phyloP scores from a whole-genome alignment of 192 early-diverging fungal species.

The Gryganskiella cystojenkinii region DNA sequence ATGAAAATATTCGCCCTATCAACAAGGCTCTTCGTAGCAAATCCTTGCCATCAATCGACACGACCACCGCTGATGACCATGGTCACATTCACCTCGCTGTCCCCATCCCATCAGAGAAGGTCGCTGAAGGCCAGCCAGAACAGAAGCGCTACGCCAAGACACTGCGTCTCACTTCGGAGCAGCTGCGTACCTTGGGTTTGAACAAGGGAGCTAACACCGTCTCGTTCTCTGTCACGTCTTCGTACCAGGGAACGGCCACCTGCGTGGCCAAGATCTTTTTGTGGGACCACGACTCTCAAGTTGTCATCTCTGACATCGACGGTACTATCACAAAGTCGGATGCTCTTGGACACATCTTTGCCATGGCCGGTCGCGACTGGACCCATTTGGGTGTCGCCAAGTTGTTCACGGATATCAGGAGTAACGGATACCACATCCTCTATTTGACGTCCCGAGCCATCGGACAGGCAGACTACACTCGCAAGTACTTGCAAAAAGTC shows the following conservation, averaged over 20 bases:
- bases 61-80: constrained; percentile 8
- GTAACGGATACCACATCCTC: constrained; percentile 95
- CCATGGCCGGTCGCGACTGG: constrained; percentile 98
- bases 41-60: constrained; percentile 34
- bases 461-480: constrained; percentile 91
- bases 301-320: constrained; percentile 98
- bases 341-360: constrained; percentile 94
- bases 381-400: constrained; percentile 97
- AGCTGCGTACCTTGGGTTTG: constrained; percentile 83
- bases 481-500: constrained; percentile 91
- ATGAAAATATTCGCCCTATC: constrained; percentile 14
- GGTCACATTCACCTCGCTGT: constrained; percentile 25
- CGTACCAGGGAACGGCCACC: constrained; percentile 79
- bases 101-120: constrained; percentile 29
- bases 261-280: constrained; percentile 91
- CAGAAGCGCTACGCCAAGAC: constrained; percentile 83
- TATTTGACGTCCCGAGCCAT: constrained; percentile 97
- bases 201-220: constrained; percentile 91
- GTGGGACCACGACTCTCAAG: constrained; percentile 82
- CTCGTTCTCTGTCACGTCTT: constrained; percentile 85
- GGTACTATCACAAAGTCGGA: constrained; percentile 99
- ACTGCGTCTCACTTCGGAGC: constrained; percentile 90
- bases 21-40: constrained; percentile 46
- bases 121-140: background rate
- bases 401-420: constrained; percentile 92